phyloP scores from a whole-genome alignment of 306 rosid species.

The Casuarina cunninghamiana region DNA sequence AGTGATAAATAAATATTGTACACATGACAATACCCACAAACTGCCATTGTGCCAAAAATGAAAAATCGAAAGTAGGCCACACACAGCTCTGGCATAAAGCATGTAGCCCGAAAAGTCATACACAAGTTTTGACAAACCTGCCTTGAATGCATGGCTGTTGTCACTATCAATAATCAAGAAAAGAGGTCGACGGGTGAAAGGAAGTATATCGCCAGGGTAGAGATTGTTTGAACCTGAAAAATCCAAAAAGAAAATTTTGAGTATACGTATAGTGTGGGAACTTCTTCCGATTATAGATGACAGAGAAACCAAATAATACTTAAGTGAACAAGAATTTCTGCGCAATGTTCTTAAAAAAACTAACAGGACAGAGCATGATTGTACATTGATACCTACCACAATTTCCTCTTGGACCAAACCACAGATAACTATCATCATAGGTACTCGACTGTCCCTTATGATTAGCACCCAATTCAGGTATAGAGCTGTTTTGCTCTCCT shows the following conservation, averaged over 20 bases:
- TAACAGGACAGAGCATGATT: conserved; percentile 25
- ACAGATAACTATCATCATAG: conserved; percentile 63
- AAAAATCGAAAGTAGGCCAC: conserved; percentile 29
- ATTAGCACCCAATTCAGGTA: conserved; percentile 52
- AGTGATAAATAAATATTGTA: conserved; percentile 8
- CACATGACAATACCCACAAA: conserved; percentile 20
- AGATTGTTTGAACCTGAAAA: conserved; percentile 78
- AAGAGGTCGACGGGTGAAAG: conserved; percentile 94
- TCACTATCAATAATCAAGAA: conserved; percentile 94
- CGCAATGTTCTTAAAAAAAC: conserved; percentile 17
- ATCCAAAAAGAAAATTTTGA: conserved; percentile 26
- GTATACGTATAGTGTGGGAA: conserved; percentile 21
- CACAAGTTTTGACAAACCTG: conserved; percentile 99
- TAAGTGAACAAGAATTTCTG: not conserved
- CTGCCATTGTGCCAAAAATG: conserved; percentile 8
- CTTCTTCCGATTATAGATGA: conserved; percentile 17
- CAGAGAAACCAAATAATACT: conserved; percentile 6
- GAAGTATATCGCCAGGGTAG: conserved; percentile 92
- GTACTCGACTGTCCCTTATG: conserved; percentile 60
- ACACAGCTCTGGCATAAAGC: conserved; percentile 26
- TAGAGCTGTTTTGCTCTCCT: conserved; percentile 47
- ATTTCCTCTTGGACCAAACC: conserved; percentile 92
- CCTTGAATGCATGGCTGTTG: conserved; percentile 99
- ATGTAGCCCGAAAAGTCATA: conserved; percentile 37
- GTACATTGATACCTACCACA: conserved; percentile 55